Evolutionary conservation across 192 early-diverging fungal species (phyloP).

Genomic region (Borealophlyctis nickersoniae): DNA sequence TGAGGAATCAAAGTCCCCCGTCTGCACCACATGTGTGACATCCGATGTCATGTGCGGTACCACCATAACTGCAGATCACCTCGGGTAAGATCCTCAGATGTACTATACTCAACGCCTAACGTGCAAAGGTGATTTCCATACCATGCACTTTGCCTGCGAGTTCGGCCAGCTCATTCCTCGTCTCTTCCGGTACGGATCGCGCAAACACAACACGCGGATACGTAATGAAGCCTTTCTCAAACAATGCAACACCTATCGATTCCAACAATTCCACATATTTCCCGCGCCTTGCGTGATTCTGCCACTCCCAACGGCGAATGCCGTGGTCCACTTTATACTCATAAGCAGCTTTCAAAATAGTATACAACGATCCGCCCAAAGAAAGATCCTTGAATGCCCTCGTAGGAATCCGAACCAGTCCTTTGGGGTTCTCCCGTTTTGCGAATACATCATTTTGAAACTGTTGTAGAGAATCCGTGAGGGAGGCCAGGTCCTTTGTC

Average conservation of each 20-base stretch:
- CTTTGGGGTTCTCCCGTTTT: not conserved
- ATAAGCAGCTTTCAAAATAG: constrained; percentile 15
- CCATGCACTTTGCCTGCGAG: not conserved
- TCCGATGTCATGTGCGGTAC: constrained; percentile 13
- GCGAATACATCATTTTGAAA: constrained; percentile 14
- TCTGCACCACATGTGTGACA: constrained; percentile 27
- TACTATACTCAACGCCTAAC: not conserved
- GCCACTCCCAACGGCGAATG: constrained; percentile 18
- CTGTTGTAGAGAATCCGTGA: constrained; percentile 5
- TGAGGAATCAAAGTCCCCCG: not conserved
- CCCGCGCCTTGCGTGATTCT: constrained; percentile 1
- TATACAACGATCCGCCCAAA: constrained; percentile 11
- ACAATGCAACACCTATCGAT: constrained; percentile 1
- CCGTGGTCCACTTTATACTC: constrained; percentile 1
- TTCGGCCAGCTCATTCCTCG: constrained; percentile 6
- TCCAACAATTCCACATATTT: not conserved
- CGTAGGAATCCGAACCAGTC: constrained; percentile 17
- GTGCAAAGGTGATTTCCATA: not conserved
- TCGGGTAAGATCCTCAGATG: not conserved
- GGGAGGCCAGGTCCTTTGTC: constrained; percentile 20
- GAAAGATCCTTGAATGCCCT: constrained; percentile 29
- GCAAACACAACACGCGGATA: constrained; percentile 11
- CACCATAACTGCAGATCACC: constrained; percentile 6
- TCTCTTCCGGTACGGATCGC: not conserved
- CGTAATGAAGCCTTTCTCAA: not conserved